Evolutionary conservation across 257 asterid species (phyloP), one percentile per base, ranked within the genome.

Genomic region (Eucommia ulmoides): DNA sequence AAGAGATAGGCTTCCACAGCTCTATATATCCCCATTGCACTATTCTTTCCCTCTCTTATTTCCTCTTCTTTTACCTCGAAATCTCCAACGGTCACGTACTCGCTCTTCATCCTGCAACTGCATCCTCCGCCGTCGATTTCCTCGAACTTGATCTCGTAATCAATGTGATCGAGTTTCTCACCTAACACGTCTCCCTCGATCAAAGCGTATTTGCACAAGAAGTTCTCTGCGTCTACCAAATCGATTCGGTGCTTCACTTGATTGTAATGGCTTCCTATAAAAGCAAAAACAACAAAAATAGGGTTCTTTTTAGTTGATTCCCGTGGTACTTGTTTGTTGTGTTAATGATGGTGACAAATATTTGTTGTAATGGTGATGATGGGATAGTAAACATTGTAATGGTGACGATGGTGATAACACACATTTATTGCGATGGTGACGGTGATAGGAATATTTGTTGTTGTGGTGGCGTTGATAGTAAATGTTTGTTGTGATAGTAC

Each of bases 201-300:
- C 51, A 74, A 26, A 12, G 81, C 65, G 63, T 69, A 76, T 33
- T 61, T 76, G 61, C 76, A 63, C 41, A 9, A 45, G 51, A 15
- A 55, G 3, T 66, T 74, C 53, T 76, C 77, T 29, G 67, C 59
- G 25, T 76, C 82, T 5, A 78, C 47, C 1, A 45, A 79, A 20
- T 82, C 93, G 25, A 69, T 72, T 51, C 74, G 52, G 22, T 81
- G 80, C 63, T 81, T 81, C 72, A 73, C 72, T 23, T 65, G 74
- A 23, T 46, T 75, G 54, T 54, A 65, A n/a, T n/a, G n/a, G n/a
- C n/a, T n/a, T n/a, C n/a, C n/a, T n/a, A n/a, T n/a, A n/a, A n/a
- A n/a, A n/a, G n/a, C n/a, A n/a, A n/a, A n/a, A n/a, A n/a, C n/a
- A n/a, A n/a, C n/a, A n/a, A n/a, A n/a, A n/a, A n/a, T n/a, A n/a